phyloP scores from a whole-genome alignment of 2,329 filamentous ascomycete genomes.

The Colletotrichum sp. region DNA sequence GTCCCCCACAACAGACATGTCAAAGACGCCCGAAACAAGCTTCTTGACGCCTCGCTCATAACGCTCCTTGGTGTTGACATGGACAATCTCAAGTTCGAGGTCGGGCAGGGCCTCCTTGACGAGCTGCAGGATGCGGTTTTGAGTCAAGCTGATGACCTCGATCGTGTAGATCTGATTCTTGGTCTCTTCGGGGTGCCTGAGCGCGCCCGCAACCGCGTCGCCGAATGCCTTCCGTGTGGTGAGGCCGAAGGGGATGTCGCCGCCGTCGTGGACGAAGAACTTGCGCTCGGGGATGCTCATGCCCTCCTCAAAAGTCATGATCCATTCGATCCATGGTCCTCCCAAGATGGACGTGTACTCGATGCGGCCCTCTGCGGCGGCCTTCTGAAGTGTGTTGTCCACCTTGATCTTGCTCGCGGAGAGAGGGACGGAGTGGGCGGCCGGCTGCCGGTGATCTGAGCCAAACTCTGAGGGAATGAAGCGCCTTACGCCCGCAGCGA shows the following conservation, averaged over 20 bases:
- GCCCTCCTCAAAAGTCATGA: not conserved
- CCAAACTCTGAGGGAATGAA: slow-evolving; percentile 58
- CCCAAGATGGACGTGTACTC: slow-evolving; percentile 41
- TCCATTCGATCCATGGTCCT: slow-evolving; percentile 43
- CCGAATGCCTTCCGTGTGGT: slow-evolving; percentile 51
- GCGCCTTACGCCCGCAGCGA: slow-evolving; percentile 55
- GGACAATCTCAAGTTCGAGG: not conserved
- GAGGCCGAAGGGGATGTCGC: slow-evolving; percentile 47
- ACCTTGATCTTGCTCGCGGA: slow-evolving; percentile 23
- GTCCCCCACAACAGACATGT: not conserved
- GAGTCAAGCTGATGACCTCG: slow-evolving; percentile 51
- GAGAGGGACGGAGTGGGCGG: slow-evolving; percentile 17
- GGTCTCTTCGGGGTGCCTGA: slow-evolving; percentile 50
- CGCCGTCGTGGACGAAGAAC: slow-evolving; percentile 54
- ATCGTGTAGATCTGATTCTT: slow-evolving; percentile 59
- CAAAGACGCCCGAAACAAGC: not conserved
- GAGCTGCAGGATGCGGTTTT: slow-evolving; percentile 51
- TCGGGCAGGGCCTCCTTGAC: slow-evolving; percentile 23
- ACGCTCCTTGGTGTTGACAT: not conserved
- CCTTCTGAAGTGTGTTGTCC: not conserved
- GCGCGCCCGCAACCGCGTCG: slow-evolving; percentile 48
- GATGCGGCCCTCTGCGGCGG: slow-evolving; percentile 16
- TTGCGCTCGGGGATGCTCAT: slow-evolving; percentile 1
- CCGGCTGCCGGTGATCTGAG: slow-evolving; percentile 28
- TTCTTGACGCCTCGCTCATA: slow-evolving; percentile 1